A percentile compares a stretch with the other conserved stretches of the same genome.
Conservation (phyloP, 495 filamentous ascomycete genomes). For the Aspergillus affinis region DNA sequence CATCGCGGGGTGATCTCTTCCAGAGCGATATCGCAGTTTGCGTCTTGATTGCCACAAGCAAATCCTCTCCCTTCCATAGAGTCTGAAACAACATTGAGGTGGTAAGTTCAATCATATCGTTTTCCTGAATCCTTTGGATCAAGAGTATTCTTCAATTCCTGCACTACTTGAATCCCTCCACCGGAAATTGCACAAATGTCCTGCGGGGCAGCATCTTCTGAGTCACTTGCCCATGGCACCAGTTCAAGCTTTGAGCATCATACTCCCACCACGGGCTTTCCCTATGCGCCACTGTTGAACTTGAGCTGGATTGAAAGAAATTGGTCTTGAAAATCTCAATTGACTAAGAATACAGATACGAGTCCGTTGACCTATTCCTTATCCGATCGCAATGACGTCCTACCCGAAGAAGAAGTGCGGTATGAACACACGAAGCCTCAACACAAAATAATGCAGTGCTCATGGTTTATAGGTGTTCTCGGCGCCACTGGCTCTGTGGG, state of each 20-base stretch:
- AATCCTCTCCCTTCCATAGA: constrained; percentile 14
- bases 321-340: not conserved
- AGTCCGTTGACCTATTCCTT: not conserved
- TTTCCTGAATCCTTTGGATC: not conserved
- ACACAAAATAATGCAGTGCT: constrained; percentile 7
- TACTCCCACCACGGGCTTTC: not conserved
- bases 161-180: not conserved
- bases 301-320: not conserved
- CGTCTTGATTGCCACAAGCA: constrained; percentile 24
- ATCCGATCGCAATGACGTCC: constrained; percentile 35
- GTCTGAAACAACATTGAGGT: constrained; percentile 17
- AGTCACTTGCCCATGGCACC: not conserved
- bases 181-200: not conserved
- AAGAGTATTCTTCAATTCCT: not conserved
- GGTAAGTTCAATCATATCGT: constrained; percentile 16
- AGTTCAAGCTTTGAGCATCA: not conserved
- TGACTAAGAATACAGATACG: not conserved
- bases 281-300: not conserved
- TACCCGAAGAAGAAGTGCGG: constrained; percentile 50
- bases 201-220: not conserved
- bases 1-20: constrained; percentile 36
- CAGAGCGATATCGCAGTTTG: constrained; percentile 39
- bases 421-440: constrained; percentile 20
- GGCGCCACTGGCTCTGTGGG: constrained; percentile 71
- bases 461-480: constrained; percentile 39